These are phyloP conservation scores for Aspergillus tanneri DNA, from an alignment of 2,329 filamentous ascomycete species.

Conservation along the genomic window DNA sequence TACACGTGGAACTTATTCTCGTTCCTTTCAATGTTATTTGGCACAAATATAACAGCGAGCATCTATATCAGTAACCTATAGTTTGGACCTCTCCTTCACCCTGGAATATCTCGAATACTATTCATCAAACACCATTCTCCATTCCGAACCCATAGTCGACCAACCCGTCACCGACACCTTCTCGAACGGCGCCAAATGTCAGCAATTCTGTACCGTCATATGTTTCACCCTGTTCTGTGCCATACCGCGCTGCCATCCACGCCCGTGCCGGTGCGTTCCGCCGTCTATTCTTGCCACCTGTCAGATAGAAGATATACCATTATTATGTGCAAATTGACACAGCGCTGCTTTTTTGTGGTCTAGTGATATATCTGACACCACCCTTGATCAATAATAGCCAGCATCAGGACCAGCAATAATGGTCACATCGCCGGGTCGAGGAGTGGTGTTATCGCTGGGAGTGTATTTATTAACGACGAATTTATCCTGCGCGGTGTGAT, in stretches of 20 bases:
- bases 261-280: slow-evolving; percentile 31
- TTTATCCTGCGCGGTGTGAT: slow-evolving; percentile 49
- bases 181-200: slow-evolving; percentile 30
- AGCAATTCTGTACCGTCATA: slow-evolving; percentile 21
- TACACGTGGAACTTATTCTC: no score
- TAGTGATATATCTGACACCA: slow-evolving; percentile 18
- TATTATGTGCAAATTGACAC: no score
- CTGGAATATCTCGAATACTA: not conserved
- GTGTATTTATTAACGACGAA: slow-evolving; percentile 57
- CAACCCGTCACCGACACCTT: slow-evolving; percentile 11
- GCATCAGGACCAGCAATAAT: slow-evolving; percentile 56
- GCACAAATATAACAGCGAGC: no score
- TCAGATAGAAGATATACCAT: slow-evolving; percentile 27
- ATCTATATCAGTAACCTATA: no score
- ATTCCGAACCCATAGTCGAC: not conserved
- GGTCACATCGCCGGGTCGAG: slow-evolving; percentile 51
- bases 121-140: not conserved
- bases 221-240: slow-evolving; percentile 41
- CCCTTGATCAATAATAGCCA: slow-evolving; percentile 70
- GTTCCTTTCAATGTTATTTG: no score
- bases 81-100: not conserved
- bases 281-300: slow-evolving; percentile 26
- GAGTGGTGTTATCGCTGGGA: slow-evolving; percentile 46
- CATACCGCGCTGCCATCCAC: slow-evolving; percentile 50
- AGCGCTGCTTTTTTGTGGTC: not conserved